Evolutionary conservation across 1,284 basidiomycete species (phyloP), one percentile per base, ranked within the genome.

Genomic region (Filobasidium uniguttulatum): DNA sequence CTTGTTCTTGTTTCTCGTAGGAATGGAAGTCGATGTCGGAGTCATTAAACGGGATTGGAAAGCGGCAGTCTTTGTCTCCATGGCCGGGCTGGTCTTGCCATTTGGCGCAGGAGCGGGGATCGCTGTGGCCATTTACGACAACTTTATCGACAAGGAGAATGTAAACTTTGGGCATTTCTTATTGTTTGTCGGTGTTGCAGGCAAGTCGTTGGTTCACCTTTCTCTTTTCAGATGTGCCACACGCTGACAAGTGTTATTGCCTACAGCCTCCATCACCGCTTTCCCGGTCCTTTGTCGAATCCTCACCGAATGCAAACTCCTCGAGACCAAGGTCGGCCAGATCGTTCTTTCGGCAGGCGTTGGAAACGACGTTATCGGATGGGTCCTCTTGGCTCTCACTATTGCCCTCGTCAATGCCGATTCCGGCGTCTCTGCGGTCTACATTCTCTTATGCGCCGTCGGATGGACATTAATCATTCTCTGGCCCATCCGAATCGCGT

Each of bases 271-370:
- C 2, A 96, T 96, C 66, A 96, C 90, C 0, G 90, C 90, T 0
- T 93, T 93, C 65, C 85, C 77, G 0, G 91, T 98, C 3, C 76
- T 97, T 3, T 96, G 91, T 65, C 82, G 93, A 35, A 75, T 75
- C 54, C 59, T 74, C 7, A 72, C 72, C 14, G 73, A 75, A 49
- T 72, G 73, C 36, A 73, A 76, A 68, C 74, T 99, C 1, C 76
- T 97, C 49, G 85, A 93, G 56, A 94, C 89, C 6, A 85, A 82
- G 0, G 90, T 98, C 37, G 94, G 93, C 8, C 82, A 93, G 49
- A 82, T 94, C 26, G 88, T 87, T 3, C 78, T 98, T 3, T 85
- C 85, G 1, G 93, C 93, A 0, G 90, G 93, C 43, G 88, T 97
- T 1, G 88, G 83, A 3, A 96, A 94, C 68, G 91, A 82, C 56